Evolutionary conservation across 495 filamentous ascomycete genomes (phyloP), one percentile per base, ranked within the genome.

Genomic region (Hypoxylon fuscum): DNA sequence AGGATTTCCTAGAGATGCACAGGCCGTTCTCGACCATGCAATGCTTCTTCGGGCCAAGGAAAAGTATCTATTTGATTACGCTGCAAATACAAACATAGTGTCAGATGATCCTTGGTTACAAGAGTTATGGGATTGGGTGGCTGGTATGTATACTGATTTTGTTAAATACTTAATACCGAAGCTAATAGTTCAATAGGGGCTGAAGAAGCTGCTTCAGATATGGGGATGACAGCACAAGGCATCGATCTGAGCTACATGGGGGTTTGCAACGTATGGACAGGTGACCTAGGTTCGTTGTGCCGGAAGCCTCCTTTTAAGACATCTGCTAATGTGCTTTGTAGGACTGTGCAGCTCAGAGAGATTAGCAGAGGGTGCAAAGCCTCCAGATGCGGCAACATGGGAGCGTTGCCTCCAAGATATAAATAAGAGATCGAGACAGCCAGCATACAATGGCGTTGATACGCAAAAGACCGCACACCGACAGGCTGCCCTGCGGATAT

Each of bases 161-260:
- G 23, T 49, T 11, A 25, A 25, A 5, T 21, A 15, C 43, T 40
- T 34, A 2, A 15, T 38, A 8, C n/a, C 2, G 29, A 29, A n/a
- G 20, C 44, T 47, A 40, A 61, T 59, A 17, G 59, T 20, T 10
- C 37, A 46, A 14, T 51, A 88, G 91, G 86, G 27, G 88, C 90
- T 20, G 86, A 87, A 14, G 76, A 77, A 15, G 83, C 84, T 35
- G 90, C 90, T 11, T 75, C 79, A 18, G 81, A 87, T 44, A 83
- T 86, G 32, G 85, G 87, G 3, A 94, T 97, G 91, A 81, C 90
- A 40, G 76, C 83, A n/a, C 81, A 86, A 35, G 79, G 83, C 1
- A 73, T 96, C 5, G 95, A 97, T 64, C 72, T 97, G 35, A 92
- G 88, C 66, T 98, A 92, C 71, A 72, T 97, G 68, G 95, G 95